phyloP scores from a whole-genome alignment of 2,329 filamentous ascomycete species.

The Thielaviopsis cerberus region DNA sequence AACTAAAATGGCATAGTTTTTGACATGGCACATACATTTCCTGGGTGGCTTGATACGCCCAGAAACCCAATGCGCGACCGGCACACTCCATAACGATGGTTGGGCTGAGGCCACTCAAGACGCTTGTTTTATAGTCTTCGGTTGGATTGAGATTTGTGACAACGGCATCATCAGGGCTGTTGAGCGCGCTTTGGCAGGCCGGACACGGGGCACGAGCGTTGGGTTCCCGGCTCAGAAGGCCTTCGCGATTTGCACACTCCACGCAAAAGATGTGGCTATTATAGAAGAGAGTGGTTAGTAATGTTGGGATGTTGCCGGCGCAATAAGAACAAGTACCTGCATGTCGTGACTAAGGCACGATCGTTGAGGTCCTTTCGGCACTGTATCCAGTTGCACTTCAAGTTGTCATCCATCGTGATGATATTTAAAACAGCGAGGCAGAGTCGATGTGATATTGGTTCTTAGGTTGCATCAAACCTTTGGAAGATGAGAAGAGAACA shows the following conservation, averaged over 20 bases:
- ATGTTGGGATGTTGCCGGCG: background rate
- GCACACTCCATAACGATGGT: conserved; percentile 74
- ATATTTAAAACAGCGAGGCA: background rate
- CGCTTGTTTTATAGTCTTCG: conserved; percentile 78
- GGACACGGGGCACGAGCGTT: conserved; percentile 41
- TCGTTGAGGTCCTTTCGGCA: conserved; percentile 53
- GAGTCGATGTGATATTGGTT: background rate
- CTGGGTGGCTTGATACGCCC: conserved; percentile 69
- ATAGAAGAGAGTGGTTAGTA: conserved; percentile 5
- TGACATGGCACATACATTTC: conserved; percentile 43
- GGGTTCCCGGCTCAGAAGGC: conserved; percentile 30
- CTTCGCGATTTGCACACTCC: conserved; percentile 47
- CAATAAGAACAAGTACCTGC: conserved; percentile 38
- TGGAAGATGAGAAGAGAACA: too few relatives aligned
- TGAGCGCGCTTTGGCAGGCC: conserved; percentile 51
- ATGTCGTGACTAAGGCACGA: conserved; percentile 69
- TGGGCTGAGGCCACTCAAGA: conserved; percentile 67
- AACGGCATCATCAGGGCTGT: conserved; percentile 57
- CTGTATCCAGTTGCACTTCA: conserved; percentile 65
- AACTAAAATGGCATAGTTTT: background rate
- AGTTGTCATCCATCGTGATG: conserved; percentile 46
- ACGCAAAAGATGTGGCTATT: conserved; percentile 69
- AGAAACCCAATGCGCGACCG: conserved; percentile 60
- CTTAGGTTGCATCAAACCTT: too few relatives aligned
- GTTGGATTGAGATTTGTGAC: conserved; percentile 54